phyloP scores from a whole-genome alignment of 306 rosid species.

The Arachis hypogaea region DNA sequence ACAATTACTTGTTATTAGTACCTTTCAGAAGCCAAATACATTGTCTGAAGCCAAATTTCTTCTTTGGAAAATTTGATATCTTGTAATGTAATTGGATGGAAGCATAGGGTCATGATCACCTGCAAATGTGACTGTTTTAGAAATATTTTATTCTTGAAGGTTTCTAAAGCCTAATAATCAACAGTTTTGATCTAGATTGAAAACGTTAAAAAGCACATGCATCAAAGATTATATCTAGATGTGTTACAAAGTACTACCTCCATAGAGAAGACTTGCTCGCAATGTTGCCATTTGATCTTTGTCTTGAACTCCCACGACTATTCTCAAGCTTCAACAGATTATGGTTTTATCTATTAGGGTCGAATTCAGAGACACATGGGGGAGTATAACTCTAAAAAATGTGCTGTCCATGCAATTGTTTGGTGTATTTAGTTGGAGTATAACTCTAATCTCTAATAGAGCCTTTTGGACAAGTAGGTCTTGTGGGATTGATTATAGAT shows the following conservation, averaged over 20 bases:
- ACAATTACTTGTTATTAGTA: conserved; percentile 2
- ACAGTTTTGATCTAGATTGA: background rate
- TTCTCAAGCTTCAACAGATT: background rate
- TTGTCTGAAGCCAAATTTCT: background rate
- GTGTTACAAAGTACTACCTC: background rate
- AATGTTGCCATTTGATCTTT: background rate
- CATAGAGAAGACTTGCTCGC: background rate
- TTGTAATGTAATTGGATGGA: conserved; percentile 13
- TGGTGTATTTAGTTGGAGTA: no score
- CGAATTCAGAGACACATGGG: no score
- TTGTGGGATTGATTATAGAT: no score
- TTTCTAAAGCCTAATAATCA: background rate
- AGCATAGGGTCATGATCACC: background rate
- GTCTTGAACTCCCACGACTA: background rate
- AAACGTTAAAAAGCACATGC: background rate
- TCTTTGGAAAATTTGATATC: background rate
- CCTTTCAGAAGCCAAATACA: conserved; percentile 1
- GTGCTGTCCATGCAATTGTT: no score
- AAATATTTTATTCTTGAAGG: background rate
- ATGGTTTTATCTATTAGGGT: background rate
- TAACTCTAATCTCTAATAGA: no score
- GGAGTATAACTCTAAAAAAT: no score
- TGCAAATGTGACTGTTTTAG: conserved; percentile 27
- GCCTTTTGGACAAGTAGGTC: no score
- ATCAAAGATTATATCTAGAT: background rate